These are phyloP conservation scores for Asterionellopsis glacialis DNA, from an alignment of 108 stramenopile species.

Conservation along the genomic window DNA sequence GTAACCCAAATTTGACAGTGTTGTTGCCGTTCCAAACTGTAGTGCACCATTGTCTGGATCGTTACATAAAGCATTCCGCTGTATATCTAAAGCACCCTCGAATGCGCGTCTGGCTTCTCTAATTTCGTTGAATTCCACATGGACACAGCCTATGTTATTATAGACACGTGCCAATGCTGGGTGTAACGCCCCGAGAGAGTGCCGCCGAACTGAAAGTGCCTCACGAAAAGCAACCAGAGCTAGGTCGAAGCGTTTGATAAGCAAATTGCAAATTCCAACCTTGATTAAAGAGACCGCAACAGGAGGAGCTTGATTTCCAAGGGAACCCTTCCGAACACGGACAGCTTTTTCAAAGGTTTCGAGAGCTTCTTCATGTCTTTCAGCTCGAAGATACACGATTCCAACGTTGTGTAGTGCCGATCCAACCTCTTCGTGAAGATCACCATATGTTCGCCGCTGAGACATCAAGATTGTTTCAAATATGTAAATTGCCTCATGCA, in stretches of 20 bases:
- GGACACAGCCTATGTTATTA: slow-evolving; percentile 65
- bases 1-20: slow-evolving; percentile 54
- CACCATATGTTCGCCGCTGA: slow-evolving; percentile 29
- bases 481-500: slow-evolving; percentile 28
- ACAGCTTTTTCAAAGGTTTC: slow-evolving; percentile 50
- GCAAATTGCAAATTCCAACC: slow-evolving; percentile 41
- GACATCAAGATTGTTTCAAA: slow-evolving; percentile 32
- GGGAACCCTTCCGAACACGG: slow-evolving; percentile 40
- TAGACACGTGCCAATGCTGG: slow-evolving; percentile 43
- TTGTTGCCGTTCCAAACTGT: slow-evolving; percentile 48
- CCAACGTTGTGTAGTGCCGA: slow-evolving; percentile 54
- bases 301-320: slow-evolving; percentile 42
- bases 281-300: slow-evolving; percentile 58
- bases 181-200: slow-evolving; percentile 40
- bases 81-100: slow-evolving; percentile 49
- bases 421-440: slow-evolving; percentile 40
- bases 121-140: slow-evolving; percentile 45
- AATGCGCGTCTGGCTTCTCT: slow-evolving; percentile 38
- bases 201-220: slow-evolving; percentile 42
- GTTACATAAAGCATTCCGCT: slow-evolving; percentile 35
- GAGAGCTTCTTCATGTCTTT: slow-evolving; percentile 37
- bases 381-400: slow-evolving; percentile 30
- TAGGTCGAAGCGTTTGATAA: slow-evolving; percentile 41
- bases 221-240: slow-evolving; percentile 47
- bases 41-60: slow-evolving; percentile 41